Evolutionary conservation across 495 filamentous ascomycete species (phyloP).

Genomic region (Clavariopsis aquatica): DNA sequence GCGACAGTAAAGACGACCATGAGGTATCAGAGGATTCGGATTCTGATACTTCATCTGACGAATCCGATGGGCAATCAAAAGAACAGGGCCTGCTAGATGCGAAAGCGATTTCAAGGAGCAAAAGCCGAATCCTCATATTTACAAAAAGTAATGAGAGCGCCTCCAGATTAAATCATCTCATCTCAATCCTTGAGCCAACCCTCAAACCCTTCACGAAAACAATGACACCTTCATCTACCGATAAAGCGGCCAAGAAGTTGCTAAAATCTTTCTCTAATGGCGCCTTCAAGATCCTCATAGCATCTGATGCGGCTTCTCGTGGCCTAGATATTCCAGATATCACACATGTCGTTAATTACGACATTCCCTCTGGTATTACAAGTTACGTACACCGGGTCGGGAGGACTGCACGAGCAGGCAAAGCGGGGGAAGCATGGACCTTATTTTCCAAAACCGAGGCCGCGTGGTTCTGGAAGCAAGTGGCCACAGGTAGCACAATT

Average conservation of each 20-base stretch:
- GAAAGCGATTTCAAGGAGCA: neutral
- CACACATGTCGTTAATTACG: slow-evolving; percentile 90
- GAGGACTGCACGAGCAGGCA: slow-evolving; percentile 82
- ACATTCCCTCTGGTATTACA: slow-evolving; percentile 75
- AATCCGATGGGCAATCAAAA: neutral
- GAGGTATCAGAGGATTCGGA: slow-evolving; percentile 39
- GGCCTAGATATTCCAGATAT: slow-evolving; percentile 84
- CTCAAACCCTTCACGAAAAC: slow-evolving; percentile 61
- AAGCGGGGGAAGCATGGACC: slow-evolving; percentile 77
- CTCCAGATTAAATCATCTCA: slow-evolving; percentile 73
- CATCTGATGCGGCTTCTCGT: slow-evolving; percentile 87
- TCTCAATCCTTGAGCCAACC: slow-evolving; percentile 66
- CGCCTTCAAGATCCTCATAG: slow-evolving; percentile 73
- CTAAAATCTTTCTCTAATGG: slow-evolving; percentile 63
- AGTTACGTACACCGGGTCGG: slow-evolving; percentile 93
- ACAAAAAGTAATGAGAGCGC: slow-evolving; percentile 85
- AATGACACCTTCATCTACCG: slow-evolving; percentile 72
- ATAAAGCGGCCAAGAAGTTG: slow-evolving; percentile 62
- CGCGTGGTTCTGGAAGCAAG: slow-evolving; percentile 81
- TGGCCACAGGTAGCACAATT: slow-evolving; percentile 51
- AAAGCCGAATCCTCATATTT: slow-evolving; percentile 69
- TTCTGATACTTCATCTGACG: slow-evolving; percentile 32
- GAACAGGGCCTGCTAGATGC: neutral
- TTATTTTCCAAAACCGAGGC: slow-evolving; percentile 75
- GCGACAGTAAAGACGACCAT: neutral